Conservation (phyloP, 2,329 filamentous ascomycete genomes). For the Claviceps sp. region DNA sequence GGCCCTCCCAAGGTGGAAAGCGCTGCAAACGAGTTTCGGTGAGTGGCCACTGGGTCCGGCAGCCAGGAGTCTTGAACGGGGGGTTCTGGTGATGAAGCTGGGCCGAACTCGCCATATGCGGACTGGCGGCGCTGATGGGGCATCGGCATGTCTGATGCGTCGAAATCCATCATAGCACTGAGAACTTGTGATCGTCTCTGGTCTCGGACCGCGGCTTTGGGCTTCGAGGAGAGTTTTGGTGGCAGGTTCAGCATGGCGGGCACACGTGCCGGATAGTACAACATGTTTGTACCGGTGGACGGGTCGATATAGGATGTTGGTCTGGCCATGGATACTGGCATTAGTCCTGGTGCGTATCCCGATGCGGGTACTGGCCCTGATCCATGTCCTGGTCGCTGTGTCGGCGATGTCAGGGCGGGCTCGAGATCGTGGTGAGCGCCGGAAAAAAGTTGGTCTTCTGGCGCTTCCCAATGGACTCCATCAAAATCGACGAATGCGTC, state of each 20-base stretch:
- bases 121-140: slow-evolving; percentile 9
- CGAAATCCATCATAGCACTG: slow-evolving; percentile 36
- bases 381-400: slow-evolving; percentile 9
- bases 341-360: slow-evolving; percentile 13
- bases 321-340: slow-evolving; percentile 17
- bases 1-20: slow-evolving; percentile 16
- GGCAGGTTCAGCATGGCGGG: slow-evolving; percentile 88
- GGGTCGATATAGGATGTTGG: slow-evolving; percentile 50
- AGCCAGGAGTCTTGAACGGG: slow-evolving; percentile 25
- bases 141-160: slow-evolving; percentile 4
- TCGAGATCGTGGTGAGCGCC: slow-evolving; percentile 12
- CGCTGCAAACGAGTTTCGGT: slow-evolving; percentile 21
- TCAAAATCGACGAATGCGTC: slow-evolving; percentile 70
- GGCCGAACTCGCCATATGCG: slow-evolving; percentile 9
- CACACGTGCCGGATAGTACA: slow-evolving; percentile 90
- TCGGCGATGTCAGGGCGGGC: slow-evolving; percentile 1
- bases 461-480: slow-evolving; percentile 58
- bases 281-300: slow-evolving; percentile 63
- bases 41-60: slow-evolving; percentile 30
- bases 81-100: slow-evolving; percentile 8
- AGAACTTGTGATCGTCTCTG: slow-evolving; percentile 63
- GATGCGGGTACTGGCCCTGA: slow-evolving; percentile 34
- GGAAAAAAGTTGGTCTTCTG: slow-evolving; percentile 20
- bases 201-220: slow-evolving; percentile 49
- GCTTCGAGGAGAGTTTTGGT: slow-evolving; percentile 66